phyloP scores from a whole-genome alignment of 2,329 filamentous ascomycete species.

The Trichoderma sp. region DNA sequence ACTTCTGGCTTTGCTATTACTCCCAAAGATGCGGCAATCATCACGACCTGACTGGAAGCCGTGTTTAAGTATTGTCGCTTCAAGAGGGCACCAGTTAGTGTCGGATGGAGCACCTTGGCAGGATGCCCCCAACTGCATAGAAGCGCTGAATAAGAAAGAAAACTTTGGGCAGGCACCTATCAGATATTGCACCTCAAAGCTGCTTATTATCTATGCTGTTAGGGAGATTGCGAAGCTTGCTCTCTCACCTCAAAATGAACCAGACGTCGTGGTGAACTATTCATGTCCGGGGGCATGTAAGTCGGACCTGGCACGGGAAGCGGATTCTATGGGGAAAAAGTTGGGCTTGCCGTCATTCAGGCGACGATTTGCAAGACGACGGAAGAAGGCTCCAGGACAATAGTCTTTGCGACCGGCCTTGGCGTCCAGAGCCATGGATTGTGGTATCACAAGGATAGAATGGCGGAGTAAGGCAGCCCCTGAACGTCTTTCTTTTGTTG shows the following conservation, averaged over 20 bases:
- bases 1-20: conserved; percentile 53
- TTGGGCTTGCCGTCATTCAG: background rate
- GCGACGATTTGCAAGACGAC: conserved; percentile 7
- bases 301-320: background rate
- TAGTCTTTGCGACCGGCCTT: background rate
- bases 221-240: background rate
- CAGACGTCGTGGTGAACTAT: background rate
- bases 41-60: conserved; percentile 15
- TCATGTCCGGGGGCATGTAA: background rate
- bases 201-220: background rate
- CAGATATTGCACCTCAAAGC: background rate
- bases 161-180: background rate
- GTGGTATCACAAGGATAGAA: background rate
- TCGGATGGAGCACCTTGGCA: conserved; percentile 9
- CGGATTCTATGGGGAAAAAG: background rate
- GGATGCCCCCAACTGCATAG: background rate
- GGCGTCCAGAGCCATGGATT: background rate
- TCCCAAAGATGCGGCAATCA: conserved; percentile 21
- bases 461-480: background rate
- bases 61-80: conserved; percentile 17
- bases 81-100: conserved; percentile 1
- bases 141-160: background rate
- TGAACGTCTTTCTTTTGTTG: background rate
- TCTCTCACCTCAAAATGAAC: background rate
- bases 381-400: background rate